Base-by-base conservation (phyloP, 306 rosid species). In the Chamaecrista fasciculata region DNA sequence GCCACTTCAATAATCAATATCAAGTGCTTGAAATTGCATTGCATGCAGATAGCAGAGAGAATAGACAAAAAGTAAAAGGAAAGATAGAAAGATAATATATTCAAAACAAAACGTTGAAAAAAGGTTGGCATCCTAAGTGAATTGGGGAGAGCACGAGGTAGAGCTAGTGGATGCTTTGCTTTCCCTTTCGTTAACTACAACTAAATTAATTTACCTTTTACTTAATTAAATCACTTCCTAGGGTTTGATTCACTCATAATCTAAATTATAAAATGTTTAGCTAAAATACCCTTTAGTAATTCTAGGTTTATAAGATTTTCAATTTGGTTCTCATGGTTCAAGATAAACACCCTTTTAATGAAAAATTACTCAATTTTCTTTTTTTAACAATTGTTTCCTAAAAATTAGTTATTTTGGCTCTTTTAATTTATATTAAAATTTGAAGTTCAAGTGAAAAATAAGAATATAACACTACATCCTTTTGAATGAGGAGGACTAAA, bases 131-230 rank as follows among this genome's bases (percentile, higher is more conserved):
- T 70, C 67, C 43, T 29, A 58, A 66, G 68, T 36, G 73, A 57
- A 56, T 49, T 39, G 93, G 96, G 87, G 64, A 82, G 82, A 85
- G 79, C 88, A 90, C 96, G 81, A 86, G 96, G 81, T 70, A 57
- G 53, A 66, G 88, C 83, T 78, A 80, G 79, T 86, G 81, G 87
- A 64, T 78, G 71, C 55, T 60, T 73, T 63, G 77, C 74, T 75
- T 77, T 80, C 72, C 82, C 74, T 78, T 75, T 79, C 71, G 28
- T 77, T 73, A 79, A 73, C 70, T 39, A 70, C 58, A 34, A 18
- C 65, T 72, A 5, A 37, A 73, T 71, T 57, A 33, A 8, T 33
- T 33, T 33, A 42, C 10, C 50, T 15, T 59, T 75, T 51, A 33
- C 71, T 70, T 81, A 51, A 39, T 9, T 56, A 3, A 52, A 48